Percentiles rank a stretch among this genome's conserved stretches.
Conservation (phyloP, 192 early-diverging fungal genomes). For the Coemansia sp. region DNA sequence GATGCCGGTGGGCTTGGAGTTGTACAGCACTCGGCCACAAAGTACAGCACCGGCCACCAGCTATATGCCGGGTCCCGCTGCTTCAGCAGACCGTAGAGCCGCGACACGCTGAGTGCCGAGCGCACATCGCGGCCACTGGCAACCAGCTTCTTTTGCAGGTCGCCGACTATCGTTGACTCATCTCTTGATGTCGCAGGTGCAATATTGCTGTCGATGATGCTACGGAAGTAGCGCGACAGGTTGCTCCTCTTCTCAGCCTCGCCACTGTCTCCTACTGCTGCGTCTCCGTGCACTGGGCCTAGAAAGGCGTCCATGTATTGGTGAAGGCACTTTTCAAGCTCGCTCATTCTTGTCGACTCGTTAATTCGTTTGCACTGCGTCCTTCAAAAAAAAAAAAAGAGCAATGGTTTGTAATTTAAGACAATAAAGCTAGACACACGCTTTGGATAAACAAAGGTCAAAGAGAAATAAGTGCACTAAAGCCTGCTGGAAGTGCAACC, state of each 20-base stretch:
- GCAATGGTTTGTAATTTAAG: no score
- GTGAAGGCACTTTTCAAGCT: constrained; percentile 38
- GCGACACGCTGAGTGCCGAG: constrained; percentile 29
- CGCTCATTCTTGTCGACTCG: constrained; percentile 5
- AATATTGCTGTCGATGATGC: constrained; percentile 46
- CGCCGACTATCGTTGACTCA: constrained; percentile 25
- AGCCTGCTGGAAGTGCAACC: no score
- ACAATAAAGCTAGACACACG: no score
- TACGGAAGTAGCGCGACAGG: constrained; percentile 29
- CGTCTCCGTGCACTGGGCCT: constrained; percentile 4
- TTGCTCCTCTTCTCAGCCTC: constrained; percentile 27
- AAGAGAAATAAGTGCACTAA: background rate
- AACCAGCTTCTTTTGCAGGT: constrained; percentile 40
- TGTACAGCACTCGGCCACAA: constrained; percentile 39
- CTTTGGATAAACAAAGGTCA: background rate
- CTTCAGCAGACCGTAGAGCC: constrained; percentile 32
- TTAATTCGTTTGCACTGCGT: background rate
- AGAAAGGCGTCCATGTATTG: constrained; percentile 49
- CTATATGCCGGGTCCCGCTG: constrained; percentile 29
- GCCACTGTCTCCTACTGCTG: constrained; percentile 4
- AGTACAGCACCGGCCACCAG: constrained; percentile 51
- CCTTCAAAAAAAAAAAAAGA: constrained; percentile 7
- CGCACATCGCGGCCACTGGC: constrained; percentile 15
- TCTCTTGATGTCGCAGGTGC: constrained; percentile 16
- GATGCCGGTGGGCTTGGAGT: background rate